A percentile compares a stretch with the other conserved stretches of the same genome.
Conservation (phyloP, 73 alveolate species). For the Paramecium sexaurelia region DNA sequence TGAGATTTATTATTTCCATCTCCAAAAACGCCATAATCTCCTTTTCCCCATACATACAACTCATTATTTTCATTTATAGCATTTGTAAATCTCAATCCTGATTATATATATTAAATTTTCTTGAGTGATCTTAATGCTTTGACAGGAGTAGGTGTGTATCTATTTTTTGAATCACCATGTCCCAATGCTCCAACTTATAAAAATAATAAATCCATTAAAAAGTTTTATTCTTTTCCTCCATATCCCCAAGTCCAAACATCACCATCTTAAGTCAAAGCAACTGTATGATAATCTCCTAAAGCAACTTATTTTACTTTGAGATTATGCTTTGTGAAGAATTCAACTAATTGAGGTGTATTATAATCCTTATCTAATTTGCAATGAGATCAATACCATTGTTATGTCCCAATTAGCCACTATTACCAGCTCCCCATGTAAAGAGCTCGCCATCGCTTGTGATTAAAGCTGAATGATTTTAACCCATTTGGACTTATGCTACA, state of each 20-base stretch:
- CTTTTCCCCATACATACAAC: conserved; percentile 65
- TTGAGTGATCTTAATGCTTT: conserved; percentile 66
- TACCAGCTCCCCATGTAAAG: conserved; percentile 54
- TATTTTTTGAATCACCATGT: conserved; percentile 75
- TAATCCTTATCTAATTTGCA: conserved; percentile 50
- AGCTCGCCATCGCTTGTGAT: conserved; percentile 61
- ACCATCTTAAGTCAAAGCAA: conserved; percentile 87
- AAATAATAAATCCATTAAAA: conserved; percentile 55
- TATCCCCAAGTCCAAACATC: conserved; percentile 96
- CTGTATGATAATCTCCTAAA: conserved; percentile 89
- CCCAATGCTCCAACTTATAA: conserved; percentile 71
- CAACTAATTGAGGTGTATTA: conserved; percentile 48
- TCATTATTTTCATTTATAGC: conserved; percentile 60
- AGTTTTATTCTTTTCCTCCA: conserved; percentile 75
- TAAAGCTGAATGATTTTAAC: conserved; percentile 59
- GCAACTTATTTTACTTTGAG: conserved; percentile 76
- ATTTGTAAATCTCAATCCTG: conserved; percentile 59
- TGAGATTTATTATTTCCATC: conserved; percentile 65
- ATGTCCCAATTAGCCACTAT: conserved; percentile 55
- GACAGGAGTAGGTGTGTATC: conserved; percentile 70
- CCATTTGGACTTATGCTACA: conserved; percentile 51
- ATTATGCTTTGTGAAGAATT: conserved; percentile 55
- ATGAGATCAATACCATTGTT: conserved; percentile 43
- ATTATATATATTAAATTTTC: conserved; percentile 55
- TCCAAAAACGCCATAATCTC: conserved; percentile 70